A percentile compares a stretch with the other conserved stretches of the same genome.
These are phyloP conservation scores for Wickerhamomyces xylosicus DNA, from an alignment of 805 yeast genomes.

Conservation along the genomic window DNA sequence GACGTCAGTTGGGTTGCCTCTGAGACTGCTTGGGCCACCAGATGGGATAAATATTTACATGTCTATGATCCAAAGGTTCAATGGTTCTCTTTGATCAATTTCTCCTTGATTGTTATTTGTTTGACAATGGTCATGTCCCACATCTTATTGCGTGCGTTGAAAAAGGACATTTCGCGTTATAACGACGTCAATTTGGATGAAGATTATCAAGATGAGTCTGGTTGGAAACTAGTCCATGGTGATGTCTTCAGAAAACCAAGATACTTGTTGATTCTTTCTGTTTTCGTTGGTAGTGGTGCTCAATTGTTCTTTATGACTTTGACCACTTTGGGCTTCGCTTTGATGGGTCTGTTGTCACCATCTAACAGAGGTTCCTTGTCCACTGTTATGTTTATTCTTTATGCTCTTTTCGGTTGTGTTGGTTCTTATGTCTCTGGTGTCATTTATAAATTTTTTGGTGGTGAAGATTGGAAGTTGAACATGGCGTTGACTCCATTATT, in stretches of 20 bases:
- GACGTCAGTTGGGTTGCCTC: slow-evolving; percentile 66
- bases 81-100: slow-evolving; percentile 89
- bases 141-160: slow-evolving; percentile 67
- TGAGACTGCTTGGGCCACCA: slow-evolving; percentile 86
- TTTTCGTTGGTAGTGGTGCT: slow-evolving; percentile 78
- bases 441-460: slow-evolving; percentile 82
- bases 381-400: slow-evolving; percentile 80
- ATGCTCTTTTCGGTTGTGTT: slow-evolving; percentile 68
- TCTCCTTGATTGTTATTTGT: slow-evolving; percentile 69
- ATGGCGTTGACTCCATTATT: slow-evolving; percentile 72
- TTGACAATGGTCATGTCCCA: slow-evolving; percentile 73
- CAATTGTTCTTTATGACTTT: slow-evolving; percentile 74
- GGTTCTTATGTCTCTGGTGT: slow-evolving; percentile 86
- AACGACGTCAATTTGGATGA: slow-evolving; percentile 83
- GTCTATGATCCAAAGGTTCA: slow-evolving; percentile 89
- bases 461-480: slow-evolving; percentile 84
- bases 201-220: slow-evolving; percentile 84
- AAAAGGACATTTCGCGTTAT: slow-evolving; percentile 77
- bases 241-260: slow-evolving; percentile 87
- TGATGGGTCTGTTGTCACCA: slow-evolving; percentile 84
- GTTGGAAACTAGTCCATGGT: slow-evolving; percentile 95
- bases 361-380: slow-evolving; percentile 90
- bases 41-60: slow-evolving; percentile 96
- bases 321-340: slow-evolving; percentile 69
- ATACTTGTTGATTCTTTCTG: slow-evolving; percentile 59